A percentile compares a stretch with the other conserved stretches of the same genome.
phyloP scores from a whole-genome alignment of 2,329 filamentous ascomycete species.

The Sarocladium strictum region DNA sequence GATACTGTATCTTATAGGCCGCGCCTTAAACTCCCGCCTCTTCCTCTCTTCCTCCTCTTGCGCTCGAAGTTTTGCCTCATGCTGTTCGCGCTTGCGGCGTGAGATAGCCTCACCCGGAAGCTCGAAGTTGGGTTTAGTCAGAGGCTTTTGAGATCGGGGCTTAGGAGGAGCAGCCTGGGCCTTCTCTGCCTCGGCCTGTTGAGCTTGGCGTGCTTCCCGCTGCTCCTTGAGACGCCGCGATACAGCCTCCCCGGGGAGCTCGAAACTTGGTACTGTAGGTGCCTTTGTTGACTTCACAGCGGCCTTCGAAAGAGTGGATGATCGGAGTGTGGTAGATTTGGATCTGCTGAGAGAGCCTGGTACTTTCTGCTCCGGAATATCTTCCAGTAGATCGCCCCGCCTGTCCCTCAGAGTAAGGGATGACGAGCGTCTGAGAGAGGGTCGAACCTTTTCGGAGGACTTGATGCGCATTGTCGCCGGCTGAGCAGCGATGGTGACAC shows the following conservation, averaged over 20 bases:
- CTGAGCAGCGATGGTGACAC: slow-evolving; percentile 24
- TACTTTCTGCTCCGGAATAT: slow-evolving; percentile 13
- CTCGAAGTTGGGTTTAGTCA: slow-evolving; percentile 52
- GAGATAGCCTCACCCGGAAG: slow-evolving; percentile 58
- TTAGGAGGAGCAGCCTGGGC: slow-evolving; percentile 32
- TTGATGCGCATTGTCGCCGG: slow-evolving; percentile 37
- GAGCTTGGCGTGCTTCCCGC: slow-evolving; percentile 46
- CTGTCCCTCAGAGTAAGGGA: slow-evolving; percentile 32
- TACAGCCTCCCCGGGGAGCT: slow-evolving; percentile 57
- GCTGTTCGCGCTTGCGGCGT: slow-evolving; percentile 49
- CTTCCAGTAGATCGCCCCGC: slow-evolving; percentile 14
- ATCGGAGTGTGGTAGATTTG: slow-evolving; percentile 15
- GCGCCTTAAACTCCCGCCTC: slow-evolving; percentile 59
- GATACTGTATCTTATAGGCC: slow-evolving; percentile 43
- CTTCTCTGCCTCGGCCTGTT: slow-evolving; percentile 27
- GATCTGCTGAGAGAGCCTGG: slow-evolving; percentile 15
- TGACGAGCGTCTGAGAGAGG: slow-evolving; percentile 35
- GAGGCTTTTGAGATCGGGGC: slow-evolving; percentile 46
- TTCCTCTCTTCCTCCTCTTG: slow-evolving; percentile 56
- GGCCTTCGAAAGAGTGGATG: slow-evolving; percentile 30
- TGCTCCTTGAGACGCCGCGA: slow-evolving; percentile 52
- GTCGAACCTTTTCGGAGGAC: slow-evolving; percentile 27
- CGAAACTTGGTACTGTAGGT: slow-evolving; percentile 50
- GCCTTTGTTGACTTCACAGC: slow-evolving; percentile 47
- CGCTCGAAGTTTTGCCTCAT: slow-evolving; percentile 46